Evolutionary conservation across 2,329 filamentous ascomycete genomes (phyloP), one percentile per base, ranked within the genome.

Genomic region (Sphaerostilbella broomeana): DNA sequence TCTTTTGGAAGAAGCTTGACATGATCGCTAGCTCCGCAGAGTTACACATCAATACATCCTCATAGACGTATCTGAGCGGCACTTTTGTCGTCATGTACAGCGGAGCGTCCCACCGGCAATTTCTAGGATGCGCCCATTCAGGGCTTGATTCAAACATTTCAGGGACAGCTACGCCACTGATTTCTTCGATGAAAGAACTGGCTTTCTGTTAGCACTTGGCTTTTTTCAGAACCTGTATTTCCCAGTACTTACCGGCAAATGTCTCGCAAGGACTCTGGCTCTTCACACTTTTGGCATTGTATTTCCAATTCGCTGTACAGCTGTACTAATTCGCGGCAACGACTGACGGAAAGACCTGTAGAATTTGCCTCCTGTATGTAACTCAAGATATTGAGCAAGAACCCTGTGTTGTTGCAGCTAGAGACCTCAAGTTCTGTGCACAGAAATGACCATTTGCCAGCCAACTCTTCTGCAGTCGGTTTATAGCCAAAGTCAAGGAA

Each of bases 201-300:
- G 7, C 2, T 13, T 26, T 1, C 8, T 32, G 3, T 32, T 32
- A 32, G 29, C 15, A 16, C 13, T 4, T 17, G 6, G 9, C 19
- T 2, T 32, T 9, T 11, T 16, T 11, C 29, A 13, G 6, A 13
- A 6, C 3, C 12, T 9, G 7, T 32, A 7, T 4, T 32, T 18
- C n/a, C n/a, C n/a, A n/a, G n/a, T n/a, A 24, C 43, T 22, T 26
- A 46, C 43, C 43, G 40, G 12, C 40, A 42, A 18, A 37, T 40
- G 15, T 43, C 40, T n/a, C 40, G 21, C 15, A 38, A 10, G 4
- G 27, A 37, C 5, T 33, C 28, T 11, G 43, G 36, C n/a, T 46
- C 43, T 8, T 35, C 30, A 10, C 32, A 32, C 3, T 35, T 36
- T 3, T 20, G 12, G 15, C 43, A 46, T 13, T 17, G 17, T 6